Conservation (phyloP, 2,329 filamentous ascomycete genomes). For the Phoma sp. region DNA sequence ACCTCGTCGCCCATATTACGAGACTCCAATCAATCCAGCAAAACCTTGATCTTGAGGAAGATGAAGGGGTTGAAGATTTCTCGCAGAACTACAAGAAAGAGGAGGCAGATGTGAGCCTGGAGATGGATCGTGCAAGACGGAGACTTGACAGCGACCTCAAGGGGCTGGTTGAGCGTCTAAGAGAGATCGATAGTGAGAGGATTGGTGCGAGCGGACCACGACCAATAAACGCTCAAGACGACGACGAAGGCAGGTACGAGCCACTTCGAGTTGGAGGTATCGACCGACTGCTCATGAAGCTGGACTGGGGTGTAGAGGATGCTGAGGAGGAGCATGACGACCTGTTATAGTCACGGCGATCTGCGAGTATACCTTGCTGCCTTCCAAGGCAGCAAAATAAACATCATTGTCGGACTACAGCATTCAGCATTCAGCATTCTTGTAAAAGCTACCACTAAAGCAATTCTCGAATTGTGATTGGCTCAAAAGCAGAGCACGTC, state of each 20-base stretch:
- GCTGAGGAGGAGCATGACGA: slow-evolving; percentile 29
- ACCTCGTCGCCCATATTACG: slow-evolving; percentile 77
- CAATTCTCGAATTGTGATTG: too few species aligned
- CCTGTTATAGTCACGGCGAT: slow-evolving; percentile 15
- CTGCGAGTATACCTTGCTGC: neutral
- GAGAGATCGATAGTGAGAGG: slow-evolving; percentile 66
- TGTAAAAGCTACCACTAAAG: too few species aligned
- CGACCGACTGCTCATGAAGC: slow-evolving; percentile 87
- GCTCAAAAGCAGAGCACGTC: too few species aligned
- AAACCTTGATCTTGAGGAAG: slow-evolving; percentile 79
- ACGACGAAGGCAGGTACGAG: slow-evolving; percentile 64
- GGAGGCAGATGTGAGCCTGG: slow-evolving; percentile 70
- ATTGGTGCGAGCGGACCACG: slow-evolving; percentile 40
- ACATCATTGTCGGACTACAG: too few species aligned
- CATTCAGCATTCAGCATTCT: too few species aligned
- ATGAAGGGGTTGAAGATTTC: slow-evolving; percentile 76
- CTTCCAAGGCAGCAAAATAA: neutral
- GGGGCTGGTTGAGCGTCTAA: slow-evolving; percentile 62
- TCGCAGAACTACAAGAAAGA: slow-evolving; percentile 66
- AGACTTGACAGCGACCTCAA: slow-evolving; percentile 73
- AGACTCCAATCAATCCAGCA: slow-evolving; percentile 80
- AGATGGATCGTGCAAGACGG: slow-evolving; percentile 69
- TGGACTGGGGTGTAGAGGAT: slow-evolving; percentile 67
- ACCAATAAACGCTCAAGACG: slow-evolving; percentile 14
- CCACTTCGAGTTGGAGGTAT: slow-evolving; percentile 79